Evolutionary conservation across 2,329 filamentous ascomycete genomes (phyloP).

Genomic region (Xylaria sp.): DNA sequence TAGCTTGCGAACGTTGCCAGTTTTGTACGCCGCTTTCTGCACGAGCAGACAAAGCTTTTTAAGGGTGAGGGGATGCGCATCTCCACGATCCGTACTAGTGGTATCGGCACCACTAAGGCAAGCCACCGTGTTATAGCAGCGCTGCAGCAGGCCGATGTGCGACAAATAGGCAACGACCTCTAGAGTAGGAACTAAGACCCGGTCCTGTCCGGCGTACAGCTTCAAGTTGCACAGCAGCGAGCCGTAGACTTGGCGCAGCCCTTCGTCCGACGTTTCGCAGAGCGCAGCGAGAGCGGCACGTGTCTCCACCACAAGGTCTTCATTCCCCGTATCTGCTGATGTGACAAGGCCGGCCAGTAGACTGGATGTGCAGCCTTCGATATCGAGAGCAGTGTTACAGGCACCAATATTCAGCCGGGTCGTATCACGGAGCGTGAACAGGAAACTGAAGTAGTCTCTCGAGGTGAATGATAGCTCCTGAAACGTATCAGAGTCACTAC

Average conservation of each 20-base stretch:
- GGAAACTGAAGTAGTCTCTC: constrained; percentile 65
- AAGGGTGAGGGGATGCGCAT: constrained; percentile 54
- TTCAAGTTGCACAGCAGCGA: constrained; percentile 67
- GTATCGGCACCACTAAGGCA: background rate
- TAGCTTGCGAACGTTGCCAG: constrained; percentile 82
- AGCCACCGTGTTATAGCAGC: constrained; percentile 37
- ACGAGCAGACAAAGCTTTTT: constrained; percentile 74
- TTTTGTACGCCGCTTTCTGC: constrained; percentile 85
- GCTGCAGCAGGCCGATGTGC: constrained; percentile 66
- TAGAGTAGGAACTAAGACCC: constrained; percentile 78
- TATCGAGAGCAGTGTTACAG: constrained; percentile 49
- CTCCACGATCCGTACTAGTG: constrained; percentile 19
- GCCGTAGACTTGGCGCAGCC: constrained; percentile 59
- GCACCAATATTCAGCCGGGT: constrained; percentile 54
- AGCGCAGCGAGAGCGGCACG: constrained; percentile 71
- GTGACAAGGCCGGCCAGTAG: constrained; percentile 76
- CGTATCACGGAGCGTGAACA: constrained; percentile 60
- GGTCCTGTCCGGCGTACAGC: constrained; percentile 69
- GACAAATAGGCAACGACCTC: constrained; percentile 83
- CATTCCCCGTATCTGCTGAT: constrained; percentile 81
- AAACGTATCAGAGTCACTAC: constrained; percentile 54
- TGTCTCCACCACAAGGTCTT: constrained; percentile 77
- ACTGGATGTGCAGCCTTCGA: constrained; percentile 58
- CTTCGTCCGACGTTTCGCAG: constrained; percentile 55
- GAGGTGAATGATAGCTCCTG: constrained; percentile 65